phyloP scores from a whole-genome alignment of 164 flowering plant species.

The Tinospora cordifolia region DNA sequence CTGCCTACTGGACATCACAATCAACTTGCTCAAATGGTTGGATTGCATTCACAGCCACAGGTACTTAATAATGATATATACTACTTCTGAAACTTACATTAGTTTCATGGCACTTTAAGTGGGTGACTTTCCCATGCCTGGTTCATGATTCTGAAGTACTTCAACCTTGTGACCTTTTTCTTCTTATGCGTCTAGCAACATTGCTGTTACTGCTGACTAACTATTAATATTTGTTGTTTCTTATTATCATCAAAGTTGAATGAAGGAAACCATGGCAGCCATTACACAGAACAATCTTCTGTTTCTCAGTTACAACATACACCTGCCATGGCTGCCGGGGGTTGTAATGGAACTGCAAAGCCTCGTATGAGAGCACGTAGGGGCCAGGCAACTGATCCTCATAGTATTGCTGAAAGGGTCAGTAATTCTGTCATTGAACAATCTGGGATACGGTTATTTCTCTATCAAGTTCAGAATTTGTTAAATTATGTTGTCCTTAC shows the following conservation, averaged over 20 bases:
- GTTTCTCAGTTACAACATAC: conserved; percentile 18
- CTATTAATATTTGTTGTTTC: not conserved
- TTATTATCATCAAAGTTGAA: conserved; percentile 14
- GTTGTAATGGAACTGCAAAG: conserved; percentile 23
- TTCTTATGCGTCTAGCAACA: not conserved
- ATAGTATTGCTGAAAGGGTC: conserved; percentile 63
- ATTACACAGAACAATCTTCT: conserved; percentile 14
- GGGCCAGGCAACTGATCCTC: conserved; percentile 68
- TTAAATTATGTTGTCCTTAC: not conserved
- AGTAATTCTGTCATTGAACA: conserved; percentile 10
- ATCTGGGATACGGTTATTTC: not conserved
- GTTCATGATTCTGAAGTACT: not conserved
- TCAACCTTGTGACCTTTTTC: not conserved
- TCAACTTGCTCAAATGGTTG: conserved; percentile 10
- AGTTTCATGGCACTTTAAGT: not conserved
- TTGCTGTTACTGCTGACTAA: not conserved
- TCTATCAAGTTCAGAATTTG: not conserved
- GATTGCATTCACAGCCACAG: conserved; percentile 22
- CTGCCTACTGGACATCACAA: conserved; percentile 16
- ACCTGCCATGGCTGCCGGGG: conserved; percentile 17
- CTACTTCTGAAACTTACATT: not conserved
- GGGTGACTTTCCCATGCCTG: not conserved
- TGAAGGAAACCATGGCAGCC: conserved; percentile 16
- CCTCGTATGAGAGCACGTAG: conserved; percentile 47
- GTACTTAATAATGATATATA: conserved; percentile 13